phyloP scores from a whole-genome alignment of 495 filamentous ascomycete species.

The Umbilicaria muhlenbergii region DNA sequence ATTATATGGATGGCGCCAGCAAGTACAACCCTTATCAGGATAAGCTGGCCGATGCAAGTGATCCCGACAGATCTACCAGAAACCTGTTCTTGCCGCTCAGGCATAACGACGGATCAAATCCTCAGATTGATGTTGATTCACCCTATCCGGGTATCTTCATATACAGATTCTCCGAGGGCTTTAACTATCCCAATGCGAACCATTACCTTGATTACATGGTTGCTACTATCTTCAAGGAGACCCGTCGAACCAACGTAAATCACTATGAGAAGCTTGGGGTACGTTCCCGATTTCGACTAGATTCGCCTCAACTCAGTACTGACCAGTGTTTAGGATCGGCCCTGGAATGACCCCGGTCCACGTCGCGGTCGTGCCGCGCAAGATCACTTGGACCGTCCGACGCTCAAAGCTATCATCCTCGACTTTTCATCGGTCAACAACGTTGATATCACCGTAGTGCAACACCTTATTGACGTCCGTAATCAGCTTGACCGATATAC shows the following conservation, averaged over 20 bases:
- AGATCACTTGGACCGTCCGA: slow-evolving; percentile 44
- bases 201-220: slow-evolving; percentile 79
- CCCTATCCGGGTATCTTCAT: slow-evolving; percentile 95
- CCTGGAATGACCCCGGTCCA: slow-evolving; percentile 92
- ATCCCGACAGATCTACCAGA: slow-evolving; percentile 27
- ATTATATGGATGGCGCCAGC: slow-evolving; percentile 47
- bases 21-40: slow-evolving; percentile 9
- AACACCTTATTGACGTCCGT: slow-evolving; percentile 91
- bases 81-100: slow-evolving; percentile 86
- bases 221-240: slow-evolving; percentile 53
- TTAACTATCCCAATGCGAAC: slow-evolving; percentile 90
- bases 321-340: slow-evolving; percentile 43
- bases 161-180: slow-evolving; percentile 92
- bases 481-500: slow-evolving; percentile 91
- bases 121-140: slow-evolving; percentile 56
- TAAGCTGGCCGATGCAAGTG: slow-evolving; percentile 2
- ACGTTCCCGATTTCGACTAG: slow-evolving; percentile 3
- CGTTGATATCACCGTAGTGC: slow-evolving; percentile 85
- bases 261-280: slow-evolving; percentile 45
- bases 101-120: slow-evolving; percentile 82
- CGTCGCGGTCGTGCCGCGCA: slow-evolving; percentile 36
- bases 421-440: slow-evolving; percentile 96
- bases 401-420: slow-evolving; percentile 81
- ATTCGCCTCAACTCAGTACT: neutral
- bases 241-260: slow-evolving; percentile 59